Base-by-base conservation (phyloP, 2,329 filamentous ascomycete species). In the Diaporthe batatas region DNA sequence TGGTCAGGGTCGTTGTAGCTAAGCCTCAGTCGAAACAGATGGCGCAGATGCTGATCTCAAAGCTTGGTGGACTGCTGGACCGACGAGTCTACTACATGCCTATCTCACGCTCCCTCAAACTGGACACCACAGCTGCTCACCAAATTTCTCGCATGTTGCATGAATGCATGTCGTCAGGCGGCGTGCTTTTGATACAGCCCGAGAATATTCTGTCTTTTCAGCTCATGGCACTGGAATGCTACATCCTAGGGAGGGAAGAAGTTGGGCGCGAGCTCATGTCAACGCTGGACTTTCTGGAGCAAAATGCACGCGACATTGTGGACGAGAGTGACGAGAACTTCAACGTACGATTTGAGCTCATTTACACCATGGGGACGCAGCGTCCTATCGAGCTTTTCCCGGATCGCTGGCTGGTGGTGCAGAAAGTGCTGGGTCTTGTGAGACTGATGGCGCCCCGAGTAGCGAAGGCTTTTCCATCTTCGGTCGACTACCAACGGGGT, bases 161-260 rank as follows among this genome's bases (percentile, higher is more conserved):
- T 0, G 80, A 86, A 11, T 92, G 90, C 59, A 84, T 84, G 76
- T 23, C 73, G 0, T 78, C 79, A 0, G 84, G 88, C 0, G 90
- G 90, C 0, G 80, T 93, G 0, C 76, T 93, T 0, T 79, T 93
- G 0, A 81, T 90, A 0, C 89, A 92, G 49, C 91, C 91, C 0
- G 91, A 93, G 75, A 88, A 92, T 72, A 77, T 92, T 0, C 78
- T 93, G 0, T 93, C 91, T 0, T 89, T 93, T 58, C 85, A 91
- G 75, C 49, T 68, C 16, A 68, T 68, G 65, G 7, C 49, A 42
- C 3, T 34, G 6, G 65, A 68, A 34, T 54, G 32, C 34, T 39
- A 14, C 39, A 68, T 57, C 32, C 14, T 68, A 3, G 49, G 49
- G n/a, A 53, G 23, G 4, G 6, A 68, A 12, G 34, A 21, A 4